Conservation (phyloP, 495 filamentous ascomycete genomes). For the Pyronema domesticum region DNA sequence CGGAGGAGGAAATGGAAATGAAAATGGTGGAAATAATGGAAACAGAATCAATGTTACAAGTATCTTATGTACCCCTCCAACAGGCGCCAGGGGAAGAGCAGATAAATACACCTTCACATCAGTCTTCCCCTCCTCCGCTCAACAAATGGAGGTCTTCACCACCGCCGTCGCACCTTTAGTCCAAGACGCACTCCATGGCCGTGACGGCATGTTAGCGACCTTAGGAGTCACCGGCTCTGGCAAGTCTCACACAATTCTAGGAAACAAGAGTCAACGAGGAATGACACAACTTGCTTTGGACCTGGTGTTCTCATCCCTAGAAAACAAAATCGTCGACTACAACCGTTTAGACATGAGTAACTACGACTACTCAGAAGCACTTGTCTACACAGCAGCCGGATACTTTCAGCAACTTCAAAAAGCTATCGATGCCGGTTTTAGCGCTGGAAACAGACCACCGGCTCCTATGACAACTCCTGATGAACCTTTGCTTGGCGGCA, state of each 20-base stretch:
- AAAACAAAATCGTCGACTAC: constrained; percentile 42
- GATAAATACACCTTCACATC: constrained; percentile 90
- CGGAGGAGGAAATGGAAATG: too few species aligned
- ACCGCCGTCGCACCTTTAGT: constrained; percentile 62
- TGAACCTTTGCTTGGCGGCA: constrained; percentile 1
- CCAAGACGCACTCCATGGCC: constrained; percentile 52
- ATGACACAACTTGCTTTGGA: constrained; percentile 84
- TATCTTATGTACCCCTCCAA: constrained; percentile 21
- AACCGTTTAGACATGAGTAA: background rate
- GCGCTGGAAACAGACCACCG: background rate
- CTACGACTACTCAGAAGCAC: constrained; percentile 67
- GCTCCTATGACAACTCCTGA: background rate
- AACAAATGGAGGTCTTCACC: constrained; percentile 74
- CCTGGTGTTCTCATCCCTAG: constrained; percentile 65
- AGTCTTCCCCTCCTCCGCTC: constrained; percentile 73
- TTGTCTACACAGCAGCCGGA: constrained; percentile 52
- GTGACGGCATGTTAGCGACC: constrained; percentile 81
- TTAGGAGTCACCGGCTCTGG: constrained; percentile 89
- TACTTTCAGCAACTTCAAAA: constrained; percentile 46
- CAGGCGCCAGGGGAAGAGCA: constrained; percentile 45
- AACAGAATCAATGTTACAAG: background rate
- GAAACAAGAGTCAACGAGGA: constrained; percentile 56
- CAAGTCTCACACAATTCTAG: constrained; percentile 97
- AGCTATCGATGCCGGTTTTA: background rate
- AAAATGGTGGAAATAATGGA: too few species aligned